phyloP scores from a whole-genome alignment of 306 rosid genomes.

The Cyclanthera cordifolia region DNA sequence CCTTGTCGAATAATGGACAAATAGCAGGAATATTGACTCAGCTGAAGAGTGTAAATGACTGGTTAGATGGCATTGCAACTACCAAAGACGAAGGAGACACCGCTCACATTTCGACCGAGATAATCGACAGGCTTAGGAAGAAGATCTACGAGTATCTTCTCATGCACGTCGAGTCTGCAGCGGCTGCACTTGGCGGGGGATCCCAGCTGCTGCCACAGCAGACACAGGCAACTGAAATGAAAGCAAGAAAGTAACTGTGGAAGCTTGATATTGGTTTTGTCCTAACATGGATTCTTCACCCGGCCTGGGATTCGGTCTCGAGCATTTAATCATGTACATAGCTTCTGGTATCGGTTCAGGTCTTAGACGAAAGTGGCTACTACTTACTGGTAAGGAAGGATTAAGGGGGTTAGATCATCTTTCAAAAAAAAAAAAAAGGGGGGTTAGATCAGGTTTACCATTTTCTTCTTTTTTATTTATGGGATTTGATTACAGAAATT shows the following conservation, averaged over 20 bases:
- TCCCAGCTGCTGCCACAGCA: slow-evolving; percentile 34
- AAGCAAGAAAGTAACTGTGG: slow-evolving; percentile 44
- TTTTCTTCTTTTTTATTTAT: slow-evolving; percentile 11
- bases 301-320: neutral
- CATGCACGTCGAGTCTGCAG: slow-evolving; percentile 87
- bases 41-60: slow-evolving; percentile 82
- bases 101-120: slow-evolving; percentile 38
- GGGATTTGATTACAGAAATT: slow-evolving; percentile 26
- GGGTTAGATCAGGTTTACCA: neutral
- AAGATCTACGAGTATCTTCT: slow-evolving; percentile 89
- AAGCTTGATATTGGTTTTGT: neutral
- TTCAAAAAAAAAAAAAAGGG: too few species aligned
- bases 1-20: slow-evolving; percentile 75
- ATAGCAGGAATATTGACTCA: slow-evolving; percentile 87
- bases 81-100: slow-evolving; percentile 40
- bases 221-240: slow-evolving; percentile 33
- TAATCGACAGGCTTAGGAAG: slow-evolving; percentile 60
- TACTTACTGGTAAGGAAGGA: neutral
- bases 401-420: neutral
- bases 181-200: slow-evolving; percentile 74
- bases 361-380: neutral
- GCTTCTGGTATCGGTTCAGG: neutral
- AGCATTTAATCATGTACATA: slow-evolving; percentile 5
- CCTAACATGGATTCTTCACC: neutral
- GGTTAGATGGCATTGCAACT: slow-evolving; percentile 63